Evolutionary conservation across 805 yeast species (phyloP).

Genomic region (Ogataea zsoltii): DNA sequence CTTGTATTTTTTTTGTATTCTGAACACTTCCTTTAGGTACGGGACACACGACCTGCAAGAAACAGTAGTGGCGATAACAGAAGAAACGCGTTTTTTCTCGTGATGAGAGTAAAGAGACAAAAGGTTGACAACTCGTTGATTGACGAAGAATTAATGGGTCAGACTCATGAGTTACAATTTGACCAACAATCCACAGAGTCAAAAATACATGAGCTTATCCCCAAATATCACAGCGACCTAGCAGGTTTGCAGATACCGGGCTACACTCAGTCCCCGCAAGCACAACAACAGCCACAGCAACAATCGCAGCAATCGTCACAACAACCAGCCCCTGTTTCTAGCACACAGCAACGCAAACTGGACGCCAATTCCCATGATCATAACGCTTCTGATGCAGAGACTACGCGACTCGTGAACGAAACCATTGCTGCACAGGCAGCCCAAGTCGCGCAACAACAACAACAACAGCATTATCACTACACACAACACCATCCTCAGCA

Average conservation of each 20-base stretch:
- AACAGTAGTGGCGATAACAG: conserved; percentile 7
- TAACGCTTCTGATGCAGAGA: conserved; percentile 16
- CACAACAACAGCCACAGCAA: conserved; percentile 7
- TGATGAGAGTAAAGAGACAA: conserved; percentile 21
- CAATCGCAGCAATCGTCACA: conserved; percentile 2
- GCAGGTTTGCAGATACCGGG: conserved; percentile 18
- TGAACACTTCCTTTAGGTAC: conserved; percentile 22
- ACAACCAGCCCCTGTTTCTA: neutral
- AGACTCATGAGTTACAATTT: conserved; percentile 22
- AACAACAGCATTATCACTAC: conserved; percentile 11
- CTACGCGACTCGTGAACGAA: conserved; percentile 21
- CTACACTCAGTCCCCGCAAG: conserved; percentile 15
- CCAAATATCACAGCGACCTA: conserved; percentile 22
- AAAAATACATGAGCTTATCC: conserved; percentile 22
- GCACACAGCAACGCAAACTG: conserved; percentile 7
- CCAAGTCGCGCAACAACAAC: conserved; percentile 20
- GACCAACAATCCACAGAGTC: conserved; percentile 20
- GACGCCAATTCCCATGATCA: conserved; percentile 5
- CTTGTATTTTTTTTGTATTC: conserved; percentile 15
- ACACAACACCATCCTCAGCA: conserved; percentile 14
- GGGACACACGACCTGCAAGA: conserved; percentile 14
- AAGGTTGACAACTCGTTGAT: conserved; percentile 26
- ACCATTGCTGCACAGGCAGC: conserved; percentile 25
- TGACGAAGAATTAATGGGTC: conserved; percentile 26
- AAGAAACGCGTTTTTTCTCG: conserved; percentile 15